Evolutionary conservation across 306 rosid genomes (phyloP).

Genomic region (Begonia fuchsioides): DNA sequence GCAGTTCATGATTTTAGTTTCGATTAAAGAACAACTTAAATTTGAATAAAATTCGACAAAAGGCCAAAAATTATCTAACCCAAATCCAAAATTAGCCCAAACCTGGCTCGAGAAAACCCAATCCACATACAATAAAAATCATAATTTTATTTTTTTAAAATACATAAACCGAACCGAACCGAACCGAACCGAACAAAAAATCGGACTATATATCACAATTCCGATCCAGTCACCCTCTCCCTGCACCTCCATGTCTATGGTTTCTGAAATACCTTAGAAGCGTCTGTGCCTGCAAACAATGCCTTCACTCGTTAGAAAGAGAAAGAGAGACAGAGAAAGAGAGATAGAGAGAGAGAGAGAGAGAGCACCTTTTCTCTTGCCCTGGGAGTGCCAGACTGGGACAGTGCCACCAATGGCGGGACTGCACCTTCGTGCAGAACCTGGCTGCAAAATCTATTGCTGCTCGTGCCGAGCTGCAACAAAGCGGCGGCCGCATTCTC

Average conservation of each 20-base stretch:
- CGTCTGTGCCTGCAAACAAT: slow-evolving; percentile 59
- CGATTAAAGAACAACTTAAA: no score
- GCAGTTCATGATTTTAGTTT: no score
- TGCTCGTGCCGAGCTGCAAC: slow-evolving; percentile 72
- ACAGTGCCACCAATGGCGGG: slow-evolving; percentile 88
- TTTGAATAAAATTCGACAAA: no score
- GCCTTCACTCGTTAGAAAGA: no score
- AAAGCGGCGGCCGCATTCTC: slow-evolving; percentile 99
- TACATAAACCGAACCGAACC: no score
- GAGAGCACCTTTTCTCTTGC: slow-evolving; percentile 86
- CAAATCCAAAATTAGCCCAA: no score
- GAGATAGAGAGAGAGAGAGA: not conserved
- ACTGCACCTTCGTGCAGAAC: slow-evolving; percentile 99
- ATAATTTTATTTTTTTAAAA: no score
- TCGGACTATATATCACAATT: no score
- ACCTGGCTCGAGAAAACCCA: no score
- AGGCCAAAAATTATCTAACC: no score
- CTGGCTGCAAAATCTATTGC: slow-evolving; percentile 39
- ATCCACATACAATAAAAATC: no score
- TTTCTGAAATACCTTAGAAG: slow-evolving; percentile 85
- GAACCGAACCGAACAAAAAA: no score
- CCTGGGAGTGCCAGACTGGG: slow-evolving; percentile 97
- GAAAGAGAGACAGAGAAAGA: not conserved
- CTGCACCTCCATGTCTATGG: slow-evolving; percentile 84
- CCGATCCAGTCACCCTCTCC: slow-evolving; percentile 92